Base-by-base conservation (phyloP, 768 basidiomycete species). In the Dendrothele bispora region DNA sequence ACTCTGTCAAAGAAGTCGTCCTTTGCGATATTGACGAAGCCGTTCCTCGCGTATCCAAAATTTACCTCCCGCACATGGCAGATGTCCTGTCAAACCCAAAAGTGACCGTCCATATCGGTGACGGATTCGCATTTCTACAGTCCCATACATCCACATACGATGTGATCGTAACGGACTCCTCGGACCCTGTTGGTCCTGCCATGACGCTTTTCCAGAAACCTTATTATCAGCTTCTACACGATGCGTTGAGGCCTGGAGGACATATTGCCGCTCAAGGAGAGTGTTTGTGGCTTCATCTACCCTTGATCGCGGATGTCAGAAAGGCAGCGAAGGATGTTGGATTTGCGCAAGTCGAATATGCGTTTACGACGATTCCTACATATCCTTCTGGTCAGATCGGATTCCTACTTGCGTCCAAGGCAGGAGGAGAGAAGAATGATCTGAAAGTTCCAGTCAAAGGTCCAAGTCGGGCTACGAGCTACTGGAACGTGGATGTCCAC, bases 311-410 rank as follows among this genome's bases (percentile, higher is more conserved):
- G 49, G 77, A 85, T 49, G 79, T 98, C 43, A 78, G 80, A 51
- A 67, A 70, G 46, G 86, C 82, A 66, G 88, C 87, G 34, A 73
- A 79, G 46, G 69, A 71, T 38, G 69, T 97, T 28, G 46, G 46
- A 51, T 99, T 98, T 76, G 77, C 87, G 30, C 79, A 82, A 15
- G 75, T 84, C 32, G 87, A 92, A 61, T 99, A 97, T 64, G 97
- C 93, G 14, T 97, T 79, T 70, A 95, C 94, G 51, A 98, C 94
- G 18, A 95, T 98, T 55, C 95, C 95, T 1, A 97, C 95, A 14
- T 99, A 99, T 70, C 97, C 97, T 17, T 87, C 90, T n/a, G 97
- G 97, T 29, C 94, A 95, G 63, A 99, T 98, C 59, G 95, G 97
- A 20, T 95, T 95, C 71, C 78, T 95, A 55, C 75, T 98, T 38